A percentile compares a stretch with the other conserved stretches of the same genome.
These are phyloP conservation scores for Morella rubra DNA, from an alignment of 306 rosid species.

Conservation along the genomic window DNA sequence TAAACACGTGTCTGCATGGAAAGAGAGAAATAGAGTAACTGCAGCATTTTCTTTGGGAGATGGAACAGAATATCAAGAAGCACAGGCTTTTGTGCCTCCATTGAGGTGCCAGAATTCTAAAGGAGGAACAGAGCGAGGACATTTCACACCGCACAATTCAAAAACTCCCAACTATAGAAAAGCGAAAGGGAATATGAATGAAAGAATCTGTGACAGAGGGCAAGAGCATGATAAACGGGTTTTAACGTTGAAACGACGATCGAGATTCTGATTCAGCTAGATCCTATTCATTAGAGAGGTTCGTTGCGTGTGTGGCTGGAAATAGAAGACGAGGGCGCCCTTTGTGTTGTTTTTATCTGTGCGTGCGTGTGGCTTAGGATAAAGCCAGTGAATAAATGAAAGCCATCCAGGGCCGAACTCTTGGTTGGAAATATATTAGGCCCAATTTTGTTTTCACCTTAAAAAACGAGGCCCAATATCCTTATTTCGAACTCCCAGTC, in stretches of 20 bases:
- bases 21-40: conserved; percentile 35
- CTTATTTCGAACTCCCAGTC: too few species aligned
- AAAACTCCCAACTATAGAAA: neutral
- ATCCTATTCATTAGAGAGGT: neutral
- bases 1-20: neutral
- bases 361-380: too few species aligned
- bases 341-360: too few species aligned
- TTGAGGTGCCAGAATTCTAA: conserved; percentile 35
- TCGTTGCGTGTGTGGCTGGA: neutral
- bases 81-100: conserved; percentile 32
- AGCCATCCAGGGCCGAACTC: too few species aligned
- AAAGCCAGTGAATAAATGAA: too few species aligned
- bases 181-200: neutral
- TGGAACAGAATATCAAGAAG: conserved; percentile 41
- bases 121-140: conserved; percentile 39
- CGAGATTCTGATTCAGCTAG: neutral
- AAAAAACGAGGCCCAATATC: too few species aligned
- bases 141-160: conserved; percentile 22
- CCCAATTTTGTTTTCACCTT: too few species aligned
- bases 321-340: neutral
- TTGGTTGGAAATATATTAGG: too few species aligned
- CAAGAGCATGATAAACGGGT: too few species aligned
- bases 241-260: too few species aligned
- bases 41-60: conserved; percentile 46
- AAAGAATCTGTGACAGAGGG: too few species aligned